A percentile compares a stretch with the other conserved stretches of the same genome.
Conservation (phyloP, 371 early-diverging fungal species). For the Mucor mucedo region DNA sequence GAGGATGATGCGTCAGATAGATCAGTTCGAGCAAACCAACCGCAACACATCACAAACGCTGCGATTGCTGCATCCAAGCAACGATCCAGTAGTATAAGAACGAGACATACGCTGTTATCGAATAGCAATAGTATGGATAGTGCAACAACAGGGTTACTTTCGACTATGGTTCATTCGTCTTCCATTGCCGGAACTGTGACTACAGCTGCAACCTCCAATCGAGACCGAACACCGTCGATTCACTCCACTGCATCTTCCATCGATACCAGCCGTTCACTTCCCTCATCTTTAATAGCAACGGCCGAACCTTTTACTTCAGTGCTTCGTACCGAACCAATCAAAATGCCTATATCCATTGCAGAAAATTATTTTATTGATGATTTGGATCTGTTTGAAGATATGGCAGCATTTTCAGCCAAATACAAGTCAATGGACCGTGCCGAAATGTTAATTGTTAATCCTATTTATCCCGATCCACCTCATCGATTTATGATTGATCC, state of each 20-base stretch:
- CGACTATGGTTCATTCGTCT: conserved; percentile 4
- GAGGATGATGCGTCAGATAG: neutral
- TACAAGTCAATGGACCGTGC: conserved; percentile 47
- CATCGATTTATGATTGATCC: conserved; percentile 42
- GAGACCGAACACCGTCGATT: conserved; percentile 49
- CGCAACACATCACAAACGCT: neutral
- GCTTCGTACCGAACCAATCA: conserved; percentile 61
- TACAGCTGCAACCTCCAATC: conserved; percentile 9
- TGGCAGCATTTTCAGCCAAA: conserved; percentile 57
- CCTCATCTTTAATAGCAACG: conserved; percentile 10
- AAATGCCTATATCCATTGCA: conserved; percentile 44
- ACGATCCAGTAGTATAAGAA: conserved; percentile 17
- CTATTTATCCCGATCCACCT: conserved; percentile 29
- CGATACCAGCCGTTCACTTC: conserved; percentile 42
- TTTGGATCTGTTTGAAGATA: conserved; percentile 61
- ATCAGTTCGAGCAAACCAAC: too few relatives aligned
- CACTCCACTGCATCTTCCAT: conserved; percentile 53
- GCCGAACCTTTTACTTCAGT: conserved; percentile 35
- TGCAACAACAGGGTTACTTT: conserved; percentile 17
- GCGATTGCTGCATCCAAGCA: neutral
- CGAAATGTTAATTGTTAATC: conserved; percentile 20
- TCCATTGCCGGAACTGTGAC: neutral
- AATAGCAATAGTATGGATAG: conserved; percentile 15
- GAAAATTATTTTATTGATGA: conserved; percentile 61
- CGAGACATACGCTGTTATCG: conserved; percentile 22